phyloP scores from a whole-genome alignment of 345 rosid species.

The Euphorbia pulcherrima region DNA sequence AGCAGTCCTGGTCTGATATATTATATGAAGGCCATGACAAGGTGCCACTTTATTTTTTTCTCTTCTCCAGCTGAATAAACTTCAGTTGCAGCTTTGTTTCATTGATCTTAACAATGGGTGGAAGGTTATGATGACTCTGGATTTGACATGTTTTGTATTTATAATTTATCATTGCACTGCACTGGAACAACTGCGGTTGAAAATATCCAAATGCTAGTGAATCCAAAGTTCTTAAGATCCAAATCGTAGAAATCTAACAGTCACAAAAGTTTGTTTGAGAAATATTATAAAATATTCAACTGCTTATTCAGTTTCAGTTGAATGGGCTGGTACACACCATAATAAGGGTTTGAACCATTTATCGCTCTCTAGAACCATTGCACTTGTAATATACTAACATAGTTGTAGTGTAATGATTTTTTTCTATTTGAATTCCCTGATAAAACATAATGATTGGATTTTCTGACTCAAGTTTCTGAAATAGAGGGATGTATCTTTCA shows the following conservation, averaged over 20 bases:
- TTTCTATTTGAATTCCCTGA: too few species aligned
- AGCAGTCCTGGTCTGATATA: background rate
- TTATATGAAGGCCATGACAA: background rate
- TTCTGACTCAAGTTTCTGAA: constrained; percentile 19
- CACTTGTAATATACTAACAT: background rate
- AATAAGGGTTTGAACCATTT: background rate
- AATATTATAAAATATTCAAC: background rate
- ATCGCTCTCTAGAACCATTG: background rate
- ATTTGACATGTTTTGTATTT: constrained; percentile 48
- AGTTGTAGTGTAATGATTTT: too few species aligned
- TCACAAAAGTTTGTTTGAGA: background rate
- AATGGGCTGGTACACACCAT: background rate
- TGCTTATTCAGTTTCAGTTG: background rate
- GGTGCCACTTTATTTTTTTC: background rate
- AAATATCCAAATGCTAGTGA: too few species aligned
- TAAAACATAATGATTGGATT: constrained; percentile 7
- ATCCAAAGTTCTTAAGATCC: too few species aligned
- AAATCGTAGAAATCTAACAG: too few species aligned
- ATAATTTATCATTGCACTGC: too few species aligned
- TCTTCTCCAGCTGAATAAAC: constrained; percentile 66
- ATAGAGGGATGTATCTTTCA: constrained; percentile 62
- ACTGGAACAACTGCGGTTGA: too few species aligned
- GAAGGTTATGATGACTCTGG: constrained; percentile 51
- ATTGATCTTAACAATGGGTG: constrained; percentile 39
- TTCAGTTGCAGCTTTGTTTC: constrained; percentile 62